Conservation (phyloP, 148 eudicot genomes). For the Simmondsia chinensis region DNA sequence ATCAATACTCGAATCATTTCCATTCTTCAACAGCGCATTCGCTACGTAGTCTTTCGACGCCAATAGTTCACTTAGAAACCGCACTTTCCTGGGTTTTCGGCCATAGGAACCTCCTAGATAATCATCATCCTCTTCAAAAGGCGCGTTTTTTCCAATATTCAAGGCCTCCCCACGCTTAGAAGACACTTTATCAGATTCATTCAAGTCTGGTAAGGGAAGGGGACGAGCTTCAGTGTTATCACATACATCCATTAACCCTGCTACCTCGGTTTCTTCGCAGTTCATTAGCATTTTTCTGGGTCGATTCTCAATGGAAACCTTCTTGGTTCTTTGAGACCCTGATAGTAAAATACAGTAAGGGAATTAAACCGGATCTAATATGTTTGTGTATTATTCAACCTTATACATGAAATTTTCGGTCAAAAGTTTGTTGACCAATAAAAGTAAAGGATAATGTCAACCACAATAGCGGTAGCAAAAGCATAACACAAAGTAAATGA, state of each 20-base stretch:
- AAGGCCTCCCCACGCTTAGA: conserved; percentile 20
- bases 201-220: conserved; percentile 17
- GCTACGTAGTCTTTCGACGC: conserved; percentile 11
- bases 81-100: conserved; percentile 40
- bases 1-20: conserved; percentile 8
- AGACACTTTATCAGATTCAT: conserved; percentile 23
- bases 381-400: no score
- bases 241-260: conserved; percentile 1
- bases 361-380: no score
- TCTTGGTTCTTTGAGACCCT: no score
- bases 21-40: conserved; percentile 10
- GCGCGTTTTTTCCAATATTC: conserved; percentile 5
- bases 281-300: conserved; percentile 1
- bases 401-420: no score
- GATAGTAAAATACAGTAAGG: no score
- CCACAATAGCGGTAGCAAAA: no score
- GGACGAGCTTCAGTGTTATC: conserved; percentile 1
- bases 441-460: no score
- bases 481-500: no score
- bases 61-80: conserved; percentile 51
- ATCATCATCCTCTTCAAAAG: conserved; percentile 27
- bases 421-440: no score
- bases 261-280: neutral
- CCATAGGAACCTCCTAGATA: conserved; percentile 18
- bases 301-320: neutral